Percentiles rank a stretch among this genome's conserved stretches.
phyloP scores from a whole-genome alignment of 176 grass and related monocot genomes.

The Lolium multiflorum region DNA sequence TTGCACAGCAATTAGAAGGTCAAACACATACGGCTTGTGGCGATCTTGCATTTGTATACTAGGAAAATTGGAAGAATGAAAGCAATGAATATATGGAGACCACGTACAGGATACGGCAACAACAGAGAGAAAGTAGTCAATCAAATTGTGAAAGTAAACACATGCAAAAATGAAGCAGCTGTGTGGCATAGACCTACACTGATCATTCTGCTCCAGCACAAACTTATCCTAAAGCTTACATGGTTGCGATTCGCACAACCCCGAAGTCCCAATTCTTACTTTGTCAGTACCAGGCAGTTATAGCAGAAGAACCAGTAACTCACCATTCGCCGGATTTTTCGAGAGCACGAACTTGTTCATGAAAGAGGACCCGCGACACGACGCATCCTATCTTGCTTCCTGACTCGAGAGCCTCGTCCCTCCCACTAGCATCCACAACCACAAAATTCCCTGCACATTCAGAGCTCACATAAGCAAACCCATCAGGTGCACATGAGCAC shows the following conservation, averaged over 20 bases:
- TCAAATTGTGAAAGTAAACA: background rate
- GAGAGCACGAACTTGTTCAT: slow-evolving; percentile 67
- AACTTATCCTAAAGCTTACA: background rate
- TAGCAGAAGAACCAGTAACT: background rate
- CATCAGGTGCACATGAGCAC: background rate
- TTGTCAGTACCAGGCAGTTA: background rate
- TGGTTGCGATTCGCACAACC: background rate
- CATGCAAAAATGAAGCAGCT: background rate
- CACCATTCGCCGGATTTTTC: slow-evolving; percentile 76
- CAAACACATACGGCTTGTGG: background rate
- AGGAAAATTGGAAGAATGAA: background rate
- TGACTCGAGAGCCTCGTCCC: slow-evolving; percentile 81
- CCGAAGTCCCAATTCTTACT: background rate
- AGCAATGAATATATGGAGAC: background rate
- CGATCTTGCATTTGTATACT: background rate
- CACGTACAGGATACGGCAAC: background rate
- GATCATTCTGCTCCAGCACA: background rate
- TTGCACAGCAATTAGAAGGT: background rate
- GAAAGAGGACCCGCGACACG: slow-evolving; percentile 84
- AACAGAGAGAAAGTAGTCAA: background rate
- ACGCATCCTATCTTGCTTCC: slow-evolving; percentile 90
- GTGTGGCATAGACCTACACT: background rate
- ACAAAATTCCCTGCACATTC: slow-evolving; percentile 74
- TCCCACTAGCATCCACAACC: slow-evolving; percentile 75
- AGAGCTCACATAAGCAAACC: background rate